Evolutionary conservation across 257 asterid genomes (phyloP).

Genomic region (Datura wrightii): DNA sequence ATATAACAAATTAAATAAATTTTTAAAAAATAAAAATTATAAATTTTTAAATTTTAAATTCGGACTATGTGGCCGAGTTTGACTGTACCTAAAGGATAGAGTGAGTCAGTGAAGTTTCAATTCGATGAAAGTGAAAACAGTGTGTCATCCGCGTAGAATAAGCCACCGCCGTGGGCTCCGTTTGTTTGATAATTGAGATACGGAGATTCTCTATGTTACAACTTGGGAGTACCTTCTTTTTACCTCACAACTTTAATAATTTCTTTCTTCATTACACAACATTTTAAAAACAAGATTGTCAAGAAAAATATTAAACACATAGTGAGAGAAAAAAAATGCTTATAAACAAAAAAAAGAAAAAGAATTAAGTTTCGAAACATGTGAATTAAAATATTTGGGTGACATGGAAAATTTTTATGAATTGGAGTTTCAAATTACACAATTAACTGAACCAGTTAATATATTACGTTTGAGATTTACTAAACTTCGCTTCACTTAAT

Average conservation of each 20-base stretch:
- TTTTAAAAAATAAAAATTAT: no score
- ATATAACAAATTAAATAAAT: no score
- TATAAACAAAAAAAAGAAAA: not conserved
- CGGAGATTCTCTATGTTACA: not conserved
- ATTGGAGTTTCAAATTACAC: not conserved
- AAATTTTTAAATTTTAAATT: no score
- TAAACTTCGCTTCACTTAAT: not conserved
- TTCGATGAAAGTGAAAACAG: not conserved
- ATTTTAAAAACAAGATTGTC: not conserved
- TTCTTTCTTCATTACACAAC: not conserved
- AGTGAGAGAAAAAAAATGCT: not conserved
- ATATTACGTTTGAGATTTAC: not conserved
- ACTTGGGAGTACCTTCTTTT: not conserved
- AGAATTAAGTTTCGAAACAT: not conserved
- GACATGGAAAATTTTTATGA: not conserved
- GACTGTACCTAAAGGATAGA: not conserved
- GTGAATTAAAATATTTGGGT: not conserved
- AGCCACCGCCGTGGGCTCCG: slow-evolving; percentile 19
- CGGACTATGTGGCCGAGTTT: no score
- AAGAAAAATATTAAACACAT: not conserved
- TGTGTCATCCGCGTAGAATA: not conserved
- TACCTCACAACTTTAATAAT: no score
- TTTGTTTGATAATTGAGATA: not conserved
- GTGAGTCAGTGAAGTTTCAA: not conserved
- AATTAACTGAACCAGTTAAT: not conserved